phyloP scores from a whole-genome alignment of 345 rosid species.

The Viola odorata region DNA sequence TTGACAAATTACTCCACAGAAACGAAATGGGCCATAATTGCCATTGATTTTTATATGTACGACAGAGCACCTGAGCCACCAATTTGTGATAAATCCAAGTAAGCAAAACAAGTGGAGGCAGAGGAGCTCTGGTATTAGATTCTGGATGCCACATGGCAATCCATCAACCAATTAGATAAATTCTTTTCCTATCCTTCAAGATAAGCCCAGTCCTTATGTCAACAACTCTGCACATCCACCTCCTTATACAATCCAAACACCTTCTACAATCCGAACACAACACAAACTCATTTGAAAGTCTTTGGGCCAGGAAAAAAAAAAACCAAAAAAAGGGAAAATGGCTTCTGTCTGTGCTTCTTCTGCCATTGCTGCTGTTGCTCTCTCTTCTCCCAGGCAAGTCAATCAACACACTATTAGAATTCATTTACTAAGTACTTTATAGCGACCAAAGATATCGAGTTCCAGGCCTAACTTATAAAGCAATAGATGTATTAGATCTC shows the following conservation, averaged over 20 bases:
- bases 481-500: too few relatives aligned
- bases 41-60: background rate
- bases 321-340: conserved; percentile 29
- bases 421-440: too few relatives aligned
- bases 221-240: conserved; percentile 20
- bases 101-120: conserved; percentile 15
- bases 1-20: too few relatives aligned
- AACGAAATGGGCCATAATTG: background rate
- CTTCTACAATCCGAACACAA: background rate
- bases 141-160: conserved; percentile 45
- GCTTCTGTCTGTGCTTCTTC: conserved; percentile 91
- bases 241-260: conserved; percentile 4
- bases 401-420: too few relatives aligned
- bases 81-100: conserved; percentile 20
- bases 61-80: conserved; percentile 30
- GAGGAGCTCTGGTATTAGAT: conserved; percentile 24
- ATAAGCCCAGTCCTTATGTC: conserved; percentile 43
- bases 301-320: background rate
- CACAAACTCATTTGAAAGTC: background rate
- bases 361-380: conserved; percentile 59
- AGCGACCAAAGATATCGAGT: too few relatives aligned
- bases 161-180: conserved; percentile 25
- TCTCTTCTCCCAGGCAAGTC: conserved; percentile 66
- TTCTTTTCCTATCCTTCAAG: conserved; percentile 42
- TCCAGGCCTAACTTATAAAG: too few relatives aligned